Evolutionary conservation across 305 asterid genomes (phyloP), one percentile per base, ranked within the genome.

Genomic region (Fraxinus sp.): DNA sequence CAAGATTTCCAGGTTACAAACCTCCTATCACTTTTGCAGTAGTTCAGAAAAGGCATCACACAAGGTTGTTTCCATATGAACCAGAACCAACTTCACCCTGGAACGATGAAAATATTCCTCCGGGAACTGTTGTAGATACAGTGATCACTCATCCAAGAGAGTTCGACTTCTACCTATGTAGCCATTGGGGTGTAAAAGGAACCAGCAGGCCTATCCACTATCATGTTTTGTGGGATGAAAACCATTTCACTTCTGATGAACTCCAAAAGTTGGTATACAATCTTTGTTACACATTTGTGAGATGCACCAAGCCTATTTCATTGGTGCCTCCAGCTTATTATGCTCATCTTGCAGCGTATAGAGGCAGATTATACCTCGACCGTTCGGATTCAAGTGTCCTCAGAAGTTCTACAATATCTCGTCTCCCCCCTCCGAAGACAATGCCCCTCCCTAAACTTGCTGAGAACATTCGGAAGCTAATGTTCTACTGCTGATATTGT

Each of bases 251-350:
- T 4, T 96, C 99, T 1, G 99, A 96, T 68, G 98, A 96, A 35
- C 85, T 92, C 41, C 99, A 96, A 62, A 93, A 91, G 85, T 46
- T 96, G 89, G 97, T 96, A 5, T 93, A 96, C 88, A 92, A 91
- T 85, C 95, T 96, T 14, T 95, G 99, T 86, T 96, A 91, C 92
- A 96, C 99, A 18, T 96, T 90, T 80, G 93, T 92, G 78, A 89
- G 98, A 88, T 96, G 99, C 85, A 96, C 99, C 0, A 93, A 93
- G 90, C 99, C 98, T 22, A 88, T 96, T 30, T 95, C 99, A n/a
- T 70, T 96, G 86, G 99, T 96, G 43, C 98, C 99, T 0, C 98
- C 99, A 1, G 98, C 90, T 59, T 93, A 95, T 18, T 96, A 96
- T 18, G 99, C 99, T 0, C 98, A 96, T 62, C 92, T 96, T 36